Conservation (phyloP, 2,329 filamentous ascomycete genomes). For the Hirsutella rhossiliensis region DNA sequence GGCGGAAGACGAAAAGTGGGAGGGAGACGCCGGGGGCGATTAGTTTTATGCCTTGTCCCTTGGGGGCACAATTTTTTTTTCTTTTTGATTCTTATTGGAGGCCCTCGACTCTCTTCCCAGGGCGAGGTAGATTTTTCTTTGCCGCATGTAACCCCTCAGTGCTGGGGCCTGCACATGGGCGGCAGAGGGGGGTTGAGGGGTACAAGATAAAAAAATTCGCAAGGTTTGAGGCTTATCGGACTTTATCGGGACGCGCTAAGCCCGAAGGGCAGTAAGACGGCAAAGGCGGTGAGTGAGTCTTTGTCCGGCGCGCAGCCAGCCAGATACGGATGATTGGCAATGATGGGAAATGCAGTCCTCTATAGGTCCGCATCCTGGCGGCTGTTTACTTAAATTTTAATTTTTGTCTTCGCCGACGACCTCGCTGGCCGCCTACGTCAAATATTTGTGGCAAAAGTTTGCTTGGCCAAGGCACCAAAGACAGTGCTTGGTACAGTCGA, state of each 20-base stretch:
- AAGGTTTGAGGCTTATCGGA: slow-evolving; percentile 10
- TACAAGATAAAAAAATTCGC: slow-evolving; percentile 9
- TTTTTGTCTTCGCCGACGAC: too few relatives aligned
- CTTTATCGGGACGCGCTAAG: slow-evolving; percentile 10
- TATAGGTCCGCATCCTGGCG: too few relatives aligned
- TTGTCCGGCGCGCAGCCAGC: neutral
- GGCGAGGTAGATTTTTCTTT: neutral
- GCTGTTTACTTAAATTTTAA: too few relatives aligned
- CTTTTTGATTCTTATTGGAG: slow-evolving; percentile 1
- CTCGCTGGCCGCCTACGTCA: too few relatives aligned
- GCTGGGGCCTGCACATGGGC: neutral
- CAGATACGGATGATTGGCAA: slow-evolving; percentile 4
- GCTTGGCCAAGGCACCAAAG: too few relatives aligned
- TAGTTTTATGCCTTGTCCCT: slow-evolving; percentile 2
- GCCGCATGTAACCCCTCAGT: too few relatives aligned
- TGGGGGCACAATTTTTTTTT: slow-evolving; percentile 8
- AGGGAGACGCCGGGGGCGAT: slow-evolving; percentile 2
- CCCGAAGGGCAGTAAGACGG: slow-evolving; percentile 2
- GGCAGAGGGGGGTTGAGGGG: neutral
- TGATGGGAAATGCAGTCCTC: neutral
- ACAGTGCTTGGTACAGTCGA: neutral
- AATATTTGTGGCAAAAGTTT: too few relatives aligned
- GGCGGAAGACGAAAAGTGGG: slow-evolving; percentile 1
- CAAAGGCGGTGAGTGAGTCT: slow-evolving; percentile 9
- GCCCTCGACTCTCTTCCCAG: neutral